Percentiles rank a stretch among this genome's conserved stretches.
These are phyloP conservation scores for Phytopythium cucurbitacearum DNA, from an alignment of 352 stramenopile genomes.

Conservation along the genomic window DNA sequence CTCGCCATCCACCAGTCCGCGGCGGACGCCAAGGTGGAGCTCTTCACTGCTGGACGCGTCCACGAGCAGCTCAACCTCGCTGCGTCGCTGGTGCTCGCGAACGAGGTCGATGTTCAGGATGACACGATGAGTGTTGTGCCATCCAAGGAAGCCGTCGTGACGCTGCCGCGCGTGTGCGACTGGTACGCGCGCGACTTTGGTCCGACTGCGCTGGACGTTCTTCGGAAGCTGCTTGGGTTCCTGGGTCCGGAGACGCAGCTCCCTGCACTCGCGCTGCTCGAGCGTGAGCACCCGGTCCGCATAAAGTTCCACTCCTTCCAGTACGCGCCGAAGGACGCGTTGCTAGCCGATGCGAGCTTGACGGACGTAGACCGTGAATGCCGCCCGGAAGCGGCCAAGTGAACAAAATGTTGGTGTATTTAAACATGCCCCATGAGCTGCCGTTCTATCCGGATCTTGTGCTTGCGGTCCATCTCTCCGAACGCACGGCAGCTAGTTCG, in stretches of 20 bases:
- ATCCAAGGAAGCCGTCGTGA: conserved; percentile 12
- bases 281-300: conserved; percentile 32
- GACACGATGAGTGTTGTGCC: background rate
- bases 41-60: conserved; percentile 16
- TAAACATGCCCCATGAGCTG: no score
- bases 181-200: conserved; percentile 75
- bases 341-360: conserved; percentile 3
- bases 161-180: conserved; percentile 66
- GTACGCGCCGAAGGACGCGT: conserved; percentile 35
- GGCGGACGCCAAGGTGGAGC: conserved; percentile 12
- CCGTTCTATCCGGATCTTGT: no score
- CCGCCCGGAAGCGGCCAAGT: no score
- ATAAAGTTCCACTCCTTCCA: conserved; percentile 55
- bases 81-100: conserved; percentile 21
- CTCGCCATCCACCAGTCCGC: conserved; percentile 59
- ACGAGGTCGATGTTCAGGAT: conserved; percentile 26
- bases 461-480: no score
- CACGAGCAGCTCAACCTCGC: conserved; percentile 79
- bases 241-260: conserved; percentile 39
- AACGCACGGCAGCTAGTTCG: no score
- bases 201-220: conserved; percentile 17
- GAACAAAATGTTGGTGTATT: no score
- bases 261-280: conserved; percentile 32
- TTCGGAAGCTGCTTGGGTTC: conserved; percentile 74
- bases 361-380: no score